These are phyloP conservation scores for Talaromyces wortmannii DNA, from an alignment of 495 filamentous ascomycete species.

Conservation along the genomic window DNA sequence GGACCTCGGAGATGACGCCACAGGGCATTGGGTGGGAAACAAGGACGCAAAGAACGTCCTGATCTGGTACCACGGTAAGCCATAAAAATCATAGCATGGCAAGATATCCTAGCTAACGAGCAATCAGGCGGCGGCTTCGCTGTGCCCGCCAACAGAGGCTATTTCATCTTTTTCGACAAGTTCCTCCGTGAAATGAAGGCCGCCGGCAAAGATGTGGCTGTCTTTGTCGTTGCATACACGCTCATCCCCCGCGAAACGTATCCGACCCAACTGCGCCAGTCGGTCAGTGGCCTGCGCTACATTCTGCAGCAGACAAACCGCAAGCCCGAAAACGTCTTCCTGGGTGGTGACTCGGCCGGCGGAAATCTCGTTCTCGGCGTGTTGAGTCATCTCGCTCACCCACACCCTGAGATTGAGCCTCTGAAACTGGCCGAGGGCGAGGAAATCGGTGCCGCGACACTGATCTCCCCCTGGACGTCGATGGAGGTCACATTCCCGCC, in stretches of 20 bases:
- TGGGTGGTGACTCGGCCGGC: constrained; percentile 62
- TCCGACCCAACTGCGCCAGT: constrained; percentile 55
- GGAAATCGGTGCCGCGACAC: constrained; percentile 37
- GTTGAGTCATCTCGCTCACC: constrained; percentile 54
- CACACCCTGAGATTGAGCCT: constrained; percentile 43
- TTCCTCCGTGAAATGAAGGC: constrained; percentile 24
- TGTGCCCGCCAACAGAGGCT: constrained; percentile 39
- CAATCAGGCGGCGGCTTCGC: constrained; percentile 52
- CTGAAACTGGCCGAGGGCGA: constrained; percentile 6
- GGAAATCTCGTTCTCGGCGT: constrained; percentile 52
- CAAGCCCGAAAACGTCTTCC: constrained; percentile 37
- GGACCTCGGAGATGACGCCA: constrained; percentile 39
- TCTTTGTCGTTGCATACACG: constrained; percentile 50
- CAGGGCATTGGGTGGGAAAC: constrained; percentile 54
- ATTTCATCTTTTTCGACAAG: constrained; percentile 45
- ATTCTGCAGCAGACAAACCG: constrained; percentile 36
- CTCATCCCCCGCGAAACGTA: constrained; percentile 51
- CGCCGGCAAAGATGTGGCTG: constrained; percentile 35
- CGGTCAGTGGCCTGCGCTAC: constrained; percentile 41
- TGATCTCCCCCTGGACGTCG: constrained; percentile 53
- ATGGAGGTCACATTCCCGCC: constrained; percentile 35
- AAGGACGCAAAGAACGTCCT: constrained; percentile 49
- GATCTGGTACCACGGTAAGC: constrained; percentile 53
- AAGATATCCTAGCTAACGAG: not conserved
- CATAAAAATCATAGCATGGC: not conserved